A percentile compares a stretch with the other conserved stretches of the same genome.
Evolutionary conservation across 2,329 filamentous ascomycete genomes (phyloP).

Genomic region (Colletotrichum sp.): DNA sequence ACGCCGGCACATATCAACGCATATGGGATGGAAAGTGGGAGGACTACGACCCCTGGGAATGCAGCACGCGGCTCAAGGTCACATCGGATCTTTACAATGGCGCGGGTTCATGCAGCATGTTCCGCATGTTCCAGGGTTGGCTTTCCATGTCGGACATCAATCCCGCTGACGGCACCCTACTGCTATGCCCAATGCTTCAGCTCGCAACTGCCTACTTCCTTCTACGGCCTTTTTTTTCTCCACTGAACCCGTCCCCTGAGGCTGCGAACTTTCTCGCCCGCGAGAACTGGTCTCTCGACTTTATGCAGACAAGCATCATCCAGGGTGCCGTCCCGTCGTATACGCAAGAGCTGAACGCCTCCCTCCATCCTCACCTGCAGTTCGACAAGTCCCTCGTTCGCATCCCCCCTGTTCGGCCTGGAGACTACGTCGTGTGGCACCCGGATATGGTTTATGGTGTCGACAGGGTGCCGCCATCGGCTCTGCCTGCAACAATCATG

Average conservation of each 20-base stretch:
- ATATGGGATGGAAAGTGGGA: conserved; percentile 62
- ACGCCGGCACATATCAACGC: conserved; percentile 58
- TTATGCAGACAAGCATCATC: conserved; percentile 53
- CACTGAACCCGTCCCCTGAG: conserved; percentile 35
- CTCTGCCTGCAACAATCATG: conserved; percentile 32
- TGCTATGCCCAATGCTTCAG: conserved; percentile 68
- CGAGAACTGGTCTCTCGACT: conserved; percentile 61
- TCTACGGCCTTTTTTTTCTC: conserved; percentile 74
- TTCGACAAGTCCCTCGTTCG: conserved; percentile 72
- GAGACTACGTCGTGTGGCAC: conserved; percentile 81
- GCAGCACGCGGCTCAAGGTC: conserved; percentile 55
- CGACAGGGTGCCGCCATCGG: conserved; percentile 47
- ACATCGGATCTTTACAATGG: conserved; percentile 64
- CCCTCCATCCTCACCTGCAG: conserved; percentile 76
- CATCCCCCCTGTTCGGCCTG: conserved; percentile 70
- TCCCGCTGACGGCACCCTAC: conserved; percentile 73
- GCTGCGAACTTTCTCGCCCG: conserved; percentile 43
- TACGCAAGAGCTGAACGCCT: conserved; percentile 71
- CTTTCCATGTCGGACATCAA: conserved; percentile 60
- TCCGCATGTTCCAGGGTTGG: conserved; percentile 65
- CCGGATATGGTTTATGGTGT: conserved; percentile 75
- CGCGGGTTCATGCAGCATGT: conserved; percentile 61
- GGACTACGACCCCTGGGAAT: conserved; percentile 61
- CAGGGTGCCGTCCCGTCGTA: conserved; percentile 75
- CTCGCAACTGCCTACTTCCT: conserved; percentile 80